Evolutionary conservation across 176 grass and related monocot species (phyloP), one percentile per base, ranked within the genome.

Genomic region (Carex pumila): DNA sequence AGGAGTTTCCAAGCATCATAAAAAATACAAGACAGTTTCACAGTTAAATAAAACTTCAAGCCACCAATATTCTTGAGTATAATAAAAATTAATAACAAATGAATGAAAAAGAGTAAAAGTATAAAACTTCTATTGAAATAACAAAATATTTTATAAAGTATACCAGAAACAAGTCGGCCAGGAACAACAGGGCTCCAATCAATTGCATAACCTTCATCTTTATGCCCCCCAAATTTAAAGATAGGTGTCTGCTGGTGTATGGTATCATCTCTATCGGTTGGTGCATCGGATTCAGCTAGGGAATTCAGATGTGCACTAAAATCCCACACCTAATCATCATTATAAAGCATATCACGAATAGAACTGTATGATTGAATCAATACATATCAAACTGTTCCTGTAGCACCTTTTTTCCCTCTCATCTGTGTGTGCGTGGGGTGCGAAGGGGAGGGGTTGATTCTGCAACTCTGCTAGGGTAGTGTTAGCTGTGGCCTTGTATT

Each of bases 131-230:
- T 55, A 71, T 43, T 0, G 0, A 6, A 71, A 37, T 76, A 19
- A 54, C 49, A 54, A 30, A 55, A 15, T 5, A 6, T 76, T 1
- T 65, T 89, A 14, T 32, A 64, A 80, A 85, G 58, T 86, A 81
- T 85, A 98, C 96, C 93, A 90, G 96, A 90, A 84, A 98, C 77
- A 71, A 98, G 96, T 61, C 95, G 89, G 73, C 96, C 96, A 79
- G 85, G 80, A 89, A 90, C 88, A 87, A 90, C 70, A 49, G 93
- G 79, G 84, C 88, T 89, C 96, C 93, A 98, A 83, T 98, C 96
- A 85, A 98, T 89, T 71, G 88, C 92, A 87, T 92, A 98, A 36
- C 96, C 96, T 87, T 98, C 96, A 85, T 89, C 85, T 79, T 95
- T 92, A 90, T 98, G 96, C 18, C 96, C 91, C 52, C 58, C 79